Conservation (phyloP, 2,329 filamentous ascomycete genomes). For the Aspergillus hortae region DNA sequence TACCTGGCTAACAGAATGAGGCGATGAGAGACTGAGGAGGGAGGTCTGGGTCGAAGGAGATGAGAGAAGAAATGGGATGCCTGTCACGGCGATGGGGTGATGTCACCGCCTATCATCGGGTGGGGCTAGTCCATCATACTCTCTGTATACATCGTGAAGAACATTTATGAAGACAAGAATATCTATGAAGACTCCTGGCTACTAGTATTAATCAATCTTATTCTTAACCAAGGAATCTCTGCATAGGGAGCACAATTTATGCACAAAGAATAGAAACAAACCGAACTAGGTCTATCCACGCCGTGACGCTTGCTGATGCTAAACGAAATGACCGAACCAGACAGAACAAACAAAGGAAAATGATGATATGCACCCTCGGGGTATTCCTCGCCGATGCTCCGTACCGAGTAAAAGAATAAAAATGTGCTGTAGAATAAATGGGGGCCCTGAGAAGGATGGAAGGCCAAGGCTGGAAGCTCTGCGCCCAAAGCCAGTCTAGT, state of each 20-base stretch:
- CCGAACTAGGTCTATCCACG: constrained; percentile 21
- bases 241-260: constrained; percentile 2
- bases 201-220: not conserved
- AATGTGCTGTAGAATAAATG: constrained; percentile 6
- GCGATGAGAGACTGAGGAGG: not conserved
- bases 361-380: constrained; percentile 20
- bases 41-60: not conserved
- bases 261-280: constrained; percentile 11
- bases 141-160: not conserved
- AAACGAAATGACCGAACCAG: constrained; percentile 9
- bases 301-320: constrained; percentile 34
- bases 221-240: not conserved
- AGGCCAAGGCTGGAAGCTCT: not conserved
- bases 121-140: constrained; percentile 21
- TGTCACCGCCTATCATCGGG: constrained; percentile 29
- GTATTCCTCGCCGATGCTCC: constrained; percentile 28
- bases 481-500: not conserved
- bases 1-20: not conserved
- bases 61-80: not conserved
- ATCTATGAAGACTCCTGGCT: no score
- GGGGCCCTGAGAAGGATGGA: not conserved
- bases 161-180: not conserved
- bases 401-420: constrained; percentile 12
- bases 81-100: constrained; percentile 18
- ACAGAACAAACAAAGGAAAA: constrained; percentile 4